Conservation (phyloP, 225 moss, liverwort and hornwort genomes). For the Lunularia cruciata region DNA sequence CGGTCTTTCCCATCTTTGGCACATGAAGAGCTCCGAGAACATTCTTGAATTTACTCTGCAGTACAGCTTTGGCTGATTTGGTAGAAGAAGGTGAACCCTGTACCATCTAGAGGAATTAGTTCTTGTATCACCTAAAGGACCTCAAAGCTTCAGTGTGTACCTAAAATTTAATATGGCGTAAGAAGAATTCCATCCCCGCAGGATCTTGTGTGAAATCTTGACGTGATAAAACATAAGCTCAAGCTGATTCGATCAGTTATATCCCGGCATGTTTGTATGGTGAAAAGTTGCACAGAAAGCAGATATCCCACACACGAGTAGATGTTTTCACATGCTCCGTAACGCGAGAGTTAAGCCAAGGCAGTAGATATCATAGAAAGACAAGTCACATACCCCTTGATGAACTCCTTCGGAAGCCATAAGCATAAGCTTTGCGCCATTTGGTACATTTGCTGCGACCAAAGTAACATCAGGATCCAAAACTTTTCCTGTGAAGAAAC, state of each 20-base stretch:
- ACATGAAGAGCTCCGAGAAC: slow-evolving; percentile 45
- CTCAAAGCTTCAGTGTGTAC: too few species aligned
- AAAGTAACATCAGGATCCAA: slow-evolving; percentile 69
- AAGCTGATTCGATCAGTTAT: too few species aligned
- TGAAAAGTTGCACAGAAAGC: too few species aligned
- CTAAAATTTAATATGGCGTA: too few species aligned
- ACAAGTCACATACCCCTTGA: slow-evolving; percentile 58
- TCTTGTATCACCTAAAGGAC: too few species aligned
- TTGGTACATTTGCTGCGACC: slow-evolving; percentile 57
- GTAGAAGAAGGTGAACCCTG: slow-evolving; percentile 44
- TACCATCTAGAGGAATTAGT: slow-evolving; percentile 11
- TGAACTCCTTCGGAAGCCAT: slow-evolving; percentile 94
- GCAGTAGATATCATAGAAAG: neutral
- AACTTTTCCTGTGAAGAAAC: slow-evolving; percentile 64
- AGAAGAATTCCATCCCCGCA: too few species aligned
- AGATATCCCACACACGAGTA: too few species aligned
- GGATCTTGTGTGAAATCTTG: too few species aligned
- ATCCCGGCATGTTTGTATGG: too few species aligned
- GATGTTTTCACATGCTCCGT: too few species aligned
- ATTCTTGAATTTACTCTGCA: slow-evolving; percentile 44
- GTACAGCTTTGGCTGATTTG: slow-evolving; percentile 41
- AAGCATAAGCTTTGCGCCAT: slow-evolving; percentile 92
- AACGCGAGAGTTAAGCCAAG: too few species aligned
- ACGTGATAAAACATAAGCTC: too few species aligned
- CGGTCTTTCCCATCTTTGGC: slow-evolving; percentile 41